These are phyloP conservation scores for Trichoderma oligosporum DNA, from an alignment of 2,329 filamentous ascomycete species.

Conservation along the genomic window DNA sequence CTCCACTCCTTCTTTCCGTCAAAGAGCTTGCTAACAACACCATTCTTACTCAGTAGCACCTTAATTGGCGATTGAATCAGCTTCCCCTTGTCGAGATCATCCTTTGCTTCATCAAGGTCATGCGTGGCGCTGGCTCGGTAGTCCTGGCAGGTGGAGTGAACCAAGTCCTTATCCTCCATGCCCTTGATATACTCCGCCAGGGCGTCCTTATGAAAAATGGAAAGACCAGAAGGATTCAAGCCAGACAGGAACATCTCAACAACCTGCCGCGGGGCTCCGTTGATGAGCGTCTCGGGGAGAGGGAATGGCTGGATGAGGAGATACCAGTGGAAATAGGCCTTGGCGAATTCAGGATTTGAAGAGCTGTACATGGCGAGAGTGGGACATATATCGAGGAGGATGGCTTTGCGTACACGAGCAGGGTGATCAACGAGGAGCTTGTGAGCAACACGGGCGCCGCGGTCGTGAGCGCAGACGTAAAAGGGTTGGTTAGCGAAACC, in stretches of 20 bases:
- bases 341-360: conserved; percentile 41
- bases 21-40: conserved; percentile 48
- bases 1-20: conserved; percentile 50
- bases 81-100: conserved; percentile 41
- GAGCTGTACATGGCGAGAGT: conserved; percentile 51
- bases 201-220: conserved; percentile 25
- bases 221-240: conserved; percentile 28
- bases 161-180: conserved; percentile 38
- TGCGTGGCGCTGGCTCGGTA: conserved; percentile 51
- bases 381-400: conserved; percentile 53
- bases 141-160: conserved; percentile 53
- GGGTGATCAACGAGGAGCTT: conserved; percentile 49
- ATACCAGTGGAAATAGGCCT: conserved; percentile 57
- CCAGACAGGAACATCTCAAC: conserved; percentile 40
- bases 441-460: conserved; percentile 53
- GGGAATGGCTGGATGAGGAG: conserved; percentile 52
- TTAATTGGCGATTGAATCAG: conserved; percentile 45
- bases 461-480: conserved; percentile 54
- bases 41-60: conserved; percentile 49
- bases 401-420: conserved; percentile 37
- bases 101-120: conserved; percentile 49
- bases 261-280: conserved; percentile 37
- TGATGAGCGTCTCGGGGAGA: conserved; percentile 48
- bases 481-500: conserved; percentile 36
- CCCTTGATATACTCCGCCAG: conserved; percentile 41